Evolutionary conservation across 495 filamentous ascomycete genomes (phyloP).

Genomic region (Aspergillus homomorphus): DNA sequence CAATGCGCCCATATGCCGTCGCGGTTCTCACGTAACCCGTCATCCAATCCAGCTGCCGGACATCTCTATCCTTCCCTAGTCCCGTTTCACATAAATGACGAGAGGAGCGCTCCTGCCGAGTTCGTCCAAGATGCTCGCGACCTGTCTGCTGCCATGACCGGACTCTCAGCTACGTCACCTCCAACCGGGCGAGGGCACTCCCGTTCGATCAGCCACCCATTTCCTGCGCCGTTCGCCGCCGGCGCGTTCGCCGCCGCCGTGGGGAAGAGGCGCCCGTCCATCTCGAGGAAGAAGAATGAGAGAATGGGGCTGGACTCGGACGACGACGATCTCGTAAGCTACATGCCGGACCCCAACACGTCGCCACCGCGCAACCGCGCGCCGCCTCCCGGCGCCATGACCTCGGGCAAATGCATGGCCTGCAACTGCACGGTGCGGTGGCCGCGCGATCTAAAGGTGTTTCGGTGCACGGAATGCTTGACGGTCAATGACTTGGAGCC

Average conservation of each 20-base stretch:
- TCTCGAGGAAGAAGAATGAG: conserved; percentile 23
- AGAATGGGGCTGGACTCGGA: conserved; percentile 35
- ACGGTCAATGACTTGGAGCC: conserved; percentile 81
- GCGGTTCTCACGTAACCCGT: conserved; percentile 34
- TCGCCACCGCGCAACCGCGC: conserved; percentile 35
- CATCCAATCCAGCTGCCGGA: conserved; percentile 26
- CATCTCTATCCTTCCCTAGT: conserved; percentile 19
- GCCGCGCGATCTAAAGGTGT: conserved; percentile 72
- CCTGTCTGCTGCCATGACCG: conserved; percentile 24
- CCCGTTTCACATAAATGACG: conserved; percentile 18
- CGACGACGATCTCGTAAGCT: conserved; percentile 39
- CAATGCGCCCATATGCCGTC: conserved; percentile 44
- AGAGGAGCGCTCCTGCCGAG: conserved; percentile 18
- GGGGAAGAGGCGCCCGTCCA: conserved; percentile 48
- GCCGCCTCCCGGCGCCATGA: conserved; percentile 36
- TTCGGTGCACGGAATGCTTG: conserved; percentile 80
- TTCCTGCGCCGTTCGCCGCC: conserved; percentile 59
- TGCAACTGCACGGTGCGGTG: conserved; percentile 80
- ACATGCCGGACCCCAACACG: conserved; percentile 24
- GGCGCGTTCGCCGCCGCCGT: conserved; percentile 47
- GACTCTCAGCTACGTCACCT: conserved; percentile 20
- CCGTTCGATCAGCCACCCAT: conserved; percentile 75
- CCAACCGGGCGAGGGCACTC: conserved; percentile 47
- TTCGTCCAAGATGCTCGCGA: conserved; percentile 32
- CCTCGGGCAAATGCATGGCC: conserved; percentile 76